A percentile compares a stretch with the other conserved stretches of the same genome.
Conservation (phyloP, 2,329 filamentous ascomycete species). For the Diaporthe citriasiana region DNA sequence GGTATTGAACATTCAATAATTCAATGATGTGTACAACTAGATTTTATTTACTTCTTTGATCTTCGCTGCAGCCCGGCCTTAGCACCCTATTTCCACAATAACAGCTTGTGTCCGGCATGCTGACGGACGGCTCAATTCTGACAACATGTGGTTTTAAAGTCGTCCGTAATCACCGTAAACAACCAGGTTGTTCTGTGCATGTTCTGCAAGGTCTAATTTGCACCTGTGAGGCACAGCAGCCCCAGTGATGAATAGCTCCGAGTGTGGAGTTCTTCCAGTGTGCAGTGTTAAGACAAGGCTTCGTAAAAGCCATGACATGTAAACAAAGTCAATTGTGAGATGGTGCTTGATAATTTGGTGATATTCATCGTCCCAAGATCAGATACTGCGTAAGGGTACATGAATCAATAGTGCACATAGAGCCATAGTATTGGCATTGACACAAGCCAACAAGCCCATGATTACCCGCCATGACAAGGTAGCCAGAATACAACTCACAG, state of each 20-base stretch:
- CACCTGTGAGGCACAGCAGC: not conserved
- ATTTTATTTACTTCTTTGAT: not conserved
- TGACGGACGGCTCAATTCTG: constrained; percentile 5
- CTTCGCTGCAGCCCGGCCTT: not conserved
- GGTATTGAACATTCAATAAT: not conserved
- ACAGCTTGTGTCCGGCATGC: not conserved
- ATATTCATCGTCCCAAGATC: no score
- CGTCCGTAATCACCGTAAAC: not conserved
- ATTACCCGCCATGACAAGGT: no score
- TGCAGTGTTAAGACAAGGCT: not conserved
- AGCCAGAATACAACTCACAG: not conserved
- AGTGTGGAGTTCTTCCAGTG: not conserved
- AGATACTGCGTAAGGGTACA: no score
- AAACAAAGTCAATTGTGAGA: no score
- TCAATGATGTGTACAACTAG: not conserved
- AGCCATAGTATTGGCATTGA: no score
- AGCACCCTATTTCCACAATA: not conserved
- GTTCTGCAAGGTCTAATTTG: not conserved
- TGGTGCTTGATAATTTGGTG: no score
- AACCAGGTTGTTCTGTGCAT: not conserved
- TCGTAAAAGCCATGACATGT: no score
- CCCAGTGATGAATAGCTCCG: not conserved
- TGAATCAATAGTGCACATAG: no score
- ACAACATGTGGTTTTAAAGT: not conserved
- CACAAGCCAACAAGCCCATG: no score